A percentile compares a stretch with the other conserved stretches of the same genome.
phyloP scores from a whole-genome alignment of 305 asterid species.

The Nicotiana rustica region DNA sequence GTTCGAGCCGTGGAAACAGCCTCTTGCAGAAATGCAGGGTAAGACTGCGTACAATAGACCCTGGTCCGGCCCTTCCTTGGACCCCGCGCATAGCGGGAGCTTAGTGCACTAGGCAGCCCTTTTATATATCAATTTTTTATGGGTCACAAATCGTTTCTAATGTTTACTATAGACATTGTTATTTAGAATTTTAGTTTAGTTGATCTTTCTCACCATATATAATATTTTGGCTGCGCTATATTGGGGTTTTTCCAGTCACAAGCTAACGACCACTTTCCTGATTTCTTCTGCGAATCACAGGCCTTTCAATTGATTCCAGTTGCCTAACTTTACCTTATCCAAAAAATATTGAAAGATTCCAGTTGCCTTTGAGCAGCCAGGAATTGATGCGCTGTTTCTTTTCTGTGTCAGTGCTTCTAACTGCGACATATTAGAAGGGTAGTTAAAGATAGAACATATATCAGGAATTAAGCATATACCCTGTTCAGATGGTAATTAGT shows the following conservation, averaged over 20 bases:
- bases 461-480: slow-evolving; percentile 4
- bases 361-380: background rate
- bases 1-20: too few relatives aligned
- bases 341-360: too few relatives aligned
- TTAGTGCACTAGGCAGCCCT: too few relatives aligned
- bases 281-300: background rate
- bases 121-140: background rate
- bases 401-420: background rate
- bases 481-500: background rate
- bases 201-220: background rate
- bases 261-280: background rate
- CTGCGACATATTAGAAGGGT: background rate
- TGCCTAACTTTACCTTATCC: too few relatives aligned
- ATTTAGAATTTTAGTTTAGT: background rate
- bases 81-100: too few relatives aligned
- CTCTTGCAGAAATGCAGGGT: too few relatives aligned
- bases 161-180: background rate
- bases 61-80: too few relatives aligned
- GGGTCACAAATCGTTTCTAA: background rate
- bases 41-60: too few relatives aligned
- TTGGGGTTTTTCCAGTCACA: slow-evolving; percentile 23
- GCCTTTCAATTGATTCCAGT: background rate
- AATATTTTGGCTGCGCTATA: background rate
- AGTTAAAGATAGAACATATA: background rate
- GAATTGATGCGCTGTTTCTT: background rate